Conservation (phyloP, 2,329 filamentous ascomycete species). For the Lithohypha guttulata region DNA sequence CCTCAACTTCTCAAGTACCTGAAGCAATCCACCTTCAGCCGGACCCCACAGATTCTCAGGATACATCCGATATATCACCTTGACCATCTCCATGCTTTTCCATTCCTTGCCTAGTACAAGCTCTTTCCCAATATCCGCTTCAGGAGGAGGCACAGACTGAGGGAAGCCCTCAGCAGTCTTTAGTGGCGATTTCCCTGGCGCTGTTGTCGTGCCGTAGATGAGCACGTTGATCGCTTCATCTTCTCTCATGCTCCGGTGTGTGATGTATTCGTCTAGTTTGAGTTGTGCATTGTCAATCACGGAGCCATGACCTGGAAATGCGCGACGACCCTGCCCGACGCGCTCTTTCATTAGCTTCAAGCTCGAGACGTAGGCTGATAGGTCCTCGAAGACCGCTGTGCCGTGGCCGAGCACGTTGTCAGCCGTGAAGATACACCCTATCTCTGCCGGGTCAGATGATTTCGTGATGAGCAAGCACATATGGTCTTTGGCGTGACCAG, state of each 20-base stretch:
- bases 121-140: constrained; percentile 23
- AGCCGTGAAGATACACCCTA: constrained; percentile 76
- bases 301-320: constrained; percentile 80
- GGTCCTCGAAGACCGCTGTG: constrained; percentile 73
- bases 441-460: constrained; percentile 37
- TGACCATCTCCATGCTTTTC: constrained; percentile 74
- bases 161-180: constrained; percentile 7
- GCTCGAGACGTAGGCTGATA: constrained; percentile 56
- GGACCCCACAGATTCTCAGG: constrained; percentile 63
- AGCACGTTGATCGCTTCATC: constrained; percentile 62
- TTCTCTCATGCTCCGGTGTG: constrained; percentile 69
- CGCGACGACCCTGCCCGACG: constrained; percentile 40
- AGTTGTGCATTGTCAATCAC: constrained; percentile 61
- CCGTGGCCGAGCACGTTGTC: constrained; percentile 84
- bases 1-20: constrained; percentile 70
- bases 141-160: constrained; percentile 17
- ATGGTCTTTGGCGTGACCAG: constrained; percentile 75
- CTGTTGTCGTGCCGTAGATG: constrained; percentile 28
- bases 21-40: constrained; percentile 63
- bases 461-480: constrained; percentile 59
- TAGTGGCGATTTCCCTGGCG: constrained; percentile 8
- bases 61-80: constrained; percentile 71
- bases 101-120: constrained; percentile 35
- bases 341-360: constrained; percentile 52
- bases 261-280: constrained; percentile 73